phyloP scores from a whole-genome alignment of 2,329 filamentous ascomycete species.

The Pseudonectria foliicola region DNA sequence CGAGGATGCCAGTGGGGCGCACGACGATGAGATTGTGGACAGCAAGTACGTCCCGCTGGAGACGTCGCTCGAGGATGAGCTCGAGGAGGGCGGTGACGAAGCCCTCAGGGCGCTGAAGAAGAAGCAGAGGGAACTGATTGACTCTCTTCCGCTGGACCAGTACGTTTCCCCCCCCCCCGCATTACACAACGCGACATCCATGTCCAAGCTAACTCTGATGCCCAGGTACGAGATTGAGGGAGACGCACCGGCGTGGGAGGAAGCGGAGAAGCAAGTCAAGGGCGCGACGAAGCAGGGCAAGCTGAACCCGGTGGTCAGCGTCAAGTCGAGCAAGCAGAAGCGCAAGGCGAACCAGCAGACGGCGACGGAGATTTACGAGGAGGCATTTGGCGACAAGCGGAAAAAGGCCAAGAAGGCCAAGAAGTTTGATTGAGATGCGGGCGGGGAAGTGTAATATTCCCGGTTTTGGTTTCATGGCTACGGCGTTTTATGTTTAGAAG shows the following conservation, averaged over 20 bases:
- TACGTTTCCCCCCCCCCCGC: conserved; percentile 13
- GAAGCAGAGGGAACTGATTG: conserved; percentile 82
- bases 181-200: not conserved
- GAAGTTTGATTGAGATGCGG: conserved; percentile 19
- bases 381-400: conserved; percentile 49
- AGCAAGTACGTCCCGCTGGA: conserved; percentile 64
- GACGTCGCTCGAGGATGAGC: conserved; percentile 67
- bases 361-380: conserved; percentile 56
- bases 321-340: conserved; percentile 72
- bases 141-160: conserved; percentile 80
- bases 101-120: conserved; percentile 62
- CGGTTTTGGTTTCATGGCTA: not conserved
- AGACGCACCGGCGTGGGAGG: conserved; percentile 55
- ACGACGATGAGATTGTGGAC: conserved; percentile 61
- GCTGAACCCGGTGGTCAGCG: conserved; percentile 62
- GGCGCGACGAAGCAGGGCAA: conserved; percentile 48
- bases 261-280: conserved; percentile 69
- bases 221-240: conserved; percentile 58
- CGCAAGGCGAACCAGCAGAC: conserved; percentile 58
- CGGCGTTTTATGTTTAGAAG: not conserved
- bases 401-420: conserved; percentile 46
- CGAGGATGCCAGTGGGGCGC: conserved; percentile 54
- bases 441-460: not conserved
- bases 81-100: conserved; percentile 76
- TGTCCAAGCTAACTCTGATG: conserved; percentile 1